Conservation (phyloP, 805 yeast species). For the Candida bentonensis region DNA sequence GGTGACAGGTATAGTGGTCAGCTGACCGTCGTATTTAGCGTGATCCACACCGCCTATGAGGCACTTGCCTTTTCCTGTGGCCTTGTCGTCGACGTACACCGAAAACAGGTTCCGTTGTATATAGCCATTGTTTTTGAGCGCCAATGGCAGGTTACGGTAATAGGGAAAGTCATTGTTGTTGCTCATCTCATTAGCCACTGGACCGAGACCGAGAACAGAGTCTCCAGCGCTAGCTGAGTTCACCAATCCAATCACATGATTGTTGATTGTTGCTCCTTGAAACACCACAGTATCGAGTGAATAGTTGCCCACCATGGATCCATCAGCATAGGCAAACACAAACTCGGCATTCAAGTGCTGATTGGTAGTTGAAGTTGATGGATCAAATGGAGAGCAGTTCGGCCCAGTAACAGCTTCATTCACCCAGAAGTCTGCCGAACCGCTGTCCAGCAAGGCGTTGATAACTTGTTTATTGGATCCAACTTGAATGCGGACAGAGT, state of each 20-base stretch:
- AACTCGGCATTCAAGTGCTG: not conserved
- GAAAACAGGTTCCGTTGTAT: not conserved
- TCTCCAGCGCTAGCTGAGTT: not conserved
- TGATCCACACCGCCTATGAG: slow-evolving; percentile 28
- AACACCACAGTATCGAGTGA: not conserved
- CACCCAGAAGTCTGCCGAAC: slow-evolving; percentile 1
- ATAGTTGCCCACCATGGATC: slow-evolving; percentile 33
- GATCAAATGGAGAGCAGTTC: not conserved
- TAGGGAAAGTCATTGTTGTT: not conserved
- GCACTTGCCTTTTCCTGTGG: not conserved
- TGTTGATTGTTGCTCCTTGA: not conserved
- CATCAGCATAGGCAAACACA: slow-evolving; percentile 4
- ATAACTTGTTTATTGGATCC: not conserved
- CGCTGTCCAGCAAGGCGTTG: slow-evolving; percentile 1
- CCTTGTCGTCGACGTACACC: not conserved
- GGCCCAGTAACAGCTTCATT: slow-evolving; percentile 1
- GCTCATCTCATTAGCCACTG: not conserved
- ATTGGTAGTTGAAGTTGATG: not conserved
- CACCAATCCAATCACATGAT: not conserved
- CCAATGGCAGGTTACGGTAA: not conserved
- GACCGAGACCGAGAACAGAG: not conserved
- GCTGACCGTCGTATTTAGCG: slow-evolving; percentile 25
- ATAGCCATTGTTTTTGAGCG: not conserved
- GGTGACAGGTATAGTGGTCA: slow-evolving; percentile 19
- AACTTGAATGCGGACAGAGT: not conserved